A percentile compares a stretch with the other conserved stretches of the same genome.
These are phyloP conservation scores for Debaryomycetaceae sp. DNA, from an alignment of 1,139 yeast species.

Conservation along the genomic window DNA sequence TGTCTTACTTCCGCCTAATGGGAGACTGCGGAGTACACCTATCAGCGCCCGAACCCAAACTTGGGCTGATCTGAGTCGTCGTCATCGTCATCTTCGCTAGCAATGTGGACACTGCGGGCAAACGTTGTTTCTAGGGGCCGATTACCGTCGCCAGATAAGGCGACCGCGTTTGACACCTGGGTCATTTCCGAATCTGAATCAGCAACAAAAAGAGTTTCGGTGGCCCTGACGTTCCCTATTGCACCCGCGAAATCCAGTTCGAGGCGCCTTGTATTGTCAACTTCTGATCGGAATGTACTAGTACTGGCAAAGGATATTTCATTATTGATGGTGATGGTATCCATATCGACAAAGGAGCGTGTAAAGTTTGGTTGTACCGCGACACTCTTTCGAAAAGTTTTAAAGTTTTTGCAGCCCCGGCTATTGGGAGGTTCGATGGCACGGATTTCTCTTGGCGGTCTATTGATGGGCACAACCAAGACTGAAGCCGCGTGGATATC, in stretches of 20 bases:
- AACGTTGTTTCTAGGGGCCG: no score
- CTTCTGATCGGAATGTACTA: not conserved
- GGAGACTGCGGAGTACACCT: constrained; percentile 35
- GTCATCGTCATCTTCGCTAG: constrained; percentile 20
- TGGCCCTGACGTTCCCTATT: constrained; percentile 16
- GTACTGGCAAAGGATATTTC: constrained; percentile 5
- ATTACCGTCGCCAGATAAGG: no score
- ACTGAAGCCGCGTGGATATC: not conserved
- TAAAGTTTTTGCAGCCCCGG: constrained; percentile 24
- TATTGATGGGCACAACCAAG: not conserved
- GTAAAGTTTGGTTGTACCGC: constrained; percentile 12
- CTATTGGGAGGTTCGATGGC: constrained; percentile 3
- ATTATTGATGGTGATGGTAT: constrained; percentile 8
- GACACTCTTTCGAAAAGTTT: constrained; percentile 21
- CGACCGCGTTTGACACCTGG: no score
- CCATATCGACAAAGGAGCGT: constrained; percentile 17
- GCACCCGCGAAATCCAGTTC: constrained; percentile 16
- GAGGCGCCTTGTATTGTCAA: constrained; percentile 2
- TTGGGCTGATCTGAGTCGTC: constrained; percentile 27
- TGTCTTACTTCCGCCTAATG: constrained; percentile 36
- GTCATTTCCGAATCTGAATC: no score
- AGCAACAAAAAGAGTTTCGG: no score
- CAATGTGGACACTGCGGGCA: no score
- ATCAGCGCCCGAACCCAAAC: constrained; percentile 24
- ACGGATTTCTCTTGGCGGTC: not conserved